A percentile compares a stretch with the other conserved stretches of the same genome.
These are phyloP conservation scores for Linnemannia schmuckeri DNA, from an alignment of 192 early-diverging fungal species.

Conservation along the genomic window DNA sequence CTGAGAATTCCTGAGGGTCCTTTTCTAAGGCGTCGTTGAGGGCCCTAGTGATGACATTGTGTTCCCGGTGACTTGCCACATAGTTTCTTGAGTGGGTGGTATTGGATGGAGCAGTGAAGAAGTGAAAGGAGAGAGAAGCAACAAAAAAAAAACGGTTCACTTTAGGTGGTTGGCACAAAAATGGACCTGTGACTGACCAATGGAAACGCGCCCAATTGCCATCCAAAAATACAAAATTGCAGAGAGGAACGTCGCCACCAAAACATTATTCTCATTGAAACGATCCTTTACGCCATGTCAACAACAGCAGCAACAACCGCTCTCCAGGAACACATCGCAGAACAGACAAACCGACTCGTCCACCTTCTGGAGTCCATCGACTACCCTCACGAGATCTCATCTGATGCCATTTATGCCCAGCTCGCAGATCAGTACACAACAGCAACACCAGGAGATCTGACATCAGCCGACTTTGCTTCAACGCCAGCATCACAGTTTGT, in stretches of 20 bases:
- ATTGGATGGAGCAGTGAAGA: neutral
- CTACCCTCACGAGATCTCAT: slow-evolving; percentile 31
- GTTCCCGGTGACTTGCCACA: slow-evolving; percentile 23
- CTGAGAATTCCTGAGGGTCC: neutral
- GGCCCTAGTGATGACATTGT: neutral
- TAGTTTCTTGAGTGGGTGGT: neutral
- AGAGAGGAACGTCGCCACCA: neutral
- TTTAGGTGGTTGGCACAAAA: neutral
- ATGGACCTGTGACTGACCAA: neutral
- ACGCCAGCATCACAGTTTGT: slow-evolving; percentile 18
- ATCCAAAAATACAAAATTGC: neutral
- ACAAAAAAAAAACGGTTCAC: neutral
- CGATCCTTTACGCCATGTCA: neutral
- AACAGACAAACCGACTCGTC: slow-evolving; percentile 2
- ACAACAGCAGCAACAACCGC: neutral
- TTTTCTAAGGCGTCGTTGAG: neutral
- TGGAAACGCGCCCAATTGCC: neutral
- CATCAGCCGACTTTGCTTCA: neutral
- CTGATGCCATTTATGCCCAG: slow-evolving; percentile 3
- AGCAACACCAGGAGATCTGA: slow-evolving; percentile 9
- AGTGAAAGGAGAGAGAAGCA: neutral
- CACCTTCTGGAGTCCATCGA: slow-evolving; percentile 23
- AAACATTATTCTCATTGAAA: neutral
- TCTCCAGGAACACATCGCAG: slow-evolving; percentile 4
- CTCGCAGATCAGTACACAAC: neutral